phyloP scores from a whole-genome alignment of 2,329 filamentous ascomycete species.

The Fusarium avenaceum region DNA sequence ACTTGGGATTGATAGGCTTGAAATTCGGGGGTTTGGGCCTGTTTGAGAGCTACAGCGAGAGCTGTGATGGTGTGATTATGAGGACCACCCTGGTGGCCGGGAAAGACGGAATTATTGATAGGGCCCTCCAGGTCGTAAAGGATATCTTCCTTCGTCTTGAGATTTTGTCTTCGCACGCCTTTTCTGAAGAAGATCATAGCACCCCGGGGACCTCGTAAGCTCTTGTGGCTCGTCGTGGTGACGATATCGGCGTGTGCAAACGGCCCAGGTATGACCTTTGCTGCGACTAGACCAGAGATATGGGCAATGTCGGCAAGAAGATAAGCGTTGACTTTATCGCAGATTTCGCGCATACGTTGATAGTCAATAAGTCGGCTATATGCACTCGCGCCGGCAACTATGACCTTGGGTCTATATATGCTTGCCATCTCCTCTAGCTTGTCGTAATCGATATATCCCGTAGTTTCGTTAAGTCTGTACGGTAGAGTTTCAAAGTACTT shows the following conservation, averaged over 20 bases:
- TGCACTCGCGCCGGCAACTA: constrained; percentile 93
- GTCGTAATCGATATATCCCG: constrained; percentile 95
- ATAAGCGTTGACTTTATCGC: constrained; percentile 92
- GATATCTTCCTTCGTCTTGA: constrained; percentile 87
- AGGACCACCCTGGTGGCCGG: constrained; percentile 96
- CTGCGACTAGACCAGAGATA: constrained; percentile 93
- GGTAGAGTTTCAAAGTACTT: constrained; percentile 99
- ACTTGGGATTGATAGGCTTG: constrained; percentile 92
- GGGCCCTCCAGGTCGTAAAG: constrained; percentile 91
- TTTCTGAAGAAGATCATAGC: constrained; percentile 99
- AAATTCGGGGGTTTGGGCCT: constrained; percentile 91
- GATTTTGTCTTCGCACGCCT: constrained; percentile 84
- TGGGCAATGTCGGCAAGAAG: constrained; percentile 97
- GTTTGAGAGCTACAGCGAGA: constrained; percentile 92
- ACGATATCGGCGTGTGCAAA: constrained; percentile 94
- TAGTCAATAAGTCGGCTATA: constrained; percentile 98
- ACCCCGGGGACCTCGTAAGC: constrained; percentile 91
- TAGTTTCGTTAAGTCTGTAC: constrained; percentile 90
- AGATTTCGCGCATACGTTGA: constrained; percentile 88
- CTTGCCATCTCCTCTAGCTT: constrained; percentile 88
- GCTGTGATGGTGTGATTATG: constrained; percentile 99
- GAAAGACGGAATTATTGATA: constrained; percentile 98
- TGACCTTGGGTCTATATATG: constrained; percentile 94
- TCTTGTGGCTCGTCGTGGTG: constrained; percentile 98
- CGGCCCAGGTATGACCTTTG: constrained; percentile 89